A percentile compares a stretch with the other conserved stretches of the same genome.
phyloP scores from a whole-genome alignment of 805 yeast genomes.

The Schizosaccharomyces cryophilus region DNA sequence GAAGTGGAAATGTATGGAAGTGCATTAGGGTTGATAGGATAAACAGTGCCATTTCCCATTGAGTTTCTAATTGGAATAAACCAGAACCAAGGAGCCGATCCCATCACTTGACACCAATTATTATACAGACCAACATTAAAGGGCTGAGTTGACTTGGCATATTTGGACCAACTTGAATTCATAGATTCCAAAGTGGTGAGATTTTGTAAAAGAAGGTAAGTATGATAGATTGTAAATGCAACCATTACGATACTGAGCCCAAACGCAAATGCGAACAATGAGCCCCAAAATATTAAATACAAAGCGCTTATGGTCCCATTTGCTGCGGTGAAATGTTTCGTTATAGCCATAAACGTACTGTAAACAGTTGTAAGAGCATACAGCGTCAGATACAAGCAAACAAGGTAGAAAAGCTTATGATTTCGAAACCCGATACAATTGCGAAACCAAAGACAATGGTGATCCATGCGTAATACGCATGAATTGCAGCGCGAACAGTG shows the following conservation, averaged over 20 bases:
- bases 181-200: background rate
- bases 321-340: background rate
- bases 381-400: conserved; percentile 28
- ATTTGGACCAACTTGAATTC: background rate
- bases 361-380: background rate
- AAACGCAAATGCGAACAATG: background rate
- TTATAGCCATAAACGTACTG: background rate
- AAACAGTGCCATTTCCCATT: background rate
- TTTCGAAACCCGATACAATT: conserved; percentile 70
- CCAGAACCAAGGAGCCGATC: background rate
- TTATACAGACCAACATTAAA: background rate
- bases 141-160: background rate
- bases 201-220: background rate
- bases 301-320: background rate
- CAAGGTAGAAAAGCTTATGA: conserved; percentile 64
- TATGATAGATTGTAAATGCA: background rate
- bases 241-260: background rate
- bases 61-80: background rate
- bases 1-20: background rate
- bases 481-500: conserved; percentile 1
- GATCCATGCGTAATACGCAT: conserved; percentile 3
- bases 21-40: background rate
- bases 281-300: background rate
- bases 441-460: conserved; percentile 82
- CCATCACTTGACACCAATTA: background rate